Evolutionary conservation across 2,329 filamentous ascomycete genomes (phyloP), one percentile per base, ranked within the genome.

Genomic region (Periconia sp.): DNA sequence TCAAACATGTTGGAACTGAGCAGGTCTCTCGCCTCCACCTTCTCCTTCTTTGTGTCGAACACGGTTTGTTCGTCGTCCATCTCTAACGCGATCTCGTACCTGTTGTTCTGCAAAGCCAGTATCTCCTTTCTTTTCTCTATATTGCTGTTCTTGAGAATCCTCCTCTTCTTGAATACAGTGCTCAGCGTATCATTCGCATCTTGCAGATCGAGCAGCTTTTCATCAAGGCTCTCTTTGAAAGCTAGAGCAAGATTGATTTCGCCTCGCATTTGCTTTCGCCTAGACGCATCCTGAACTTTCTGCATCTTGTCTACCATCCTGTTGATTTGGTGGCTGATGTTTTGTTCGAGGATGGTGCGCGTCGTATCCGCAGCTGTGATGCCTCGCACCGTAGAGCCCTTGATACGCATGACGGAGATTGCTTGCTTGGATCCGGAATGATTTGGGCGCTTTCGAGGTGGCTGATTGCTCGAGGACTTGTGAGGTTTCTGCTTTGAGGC

Each of bases 331-430:
- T 74, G 69, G 36, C 77, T 71, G 13, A 80, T 68, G 2, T 73
- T 75, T 46, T 80, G 77, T 43, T 74, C 72, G 40, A 78, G 76
- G 38, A 64, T 77, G 63, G 63, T 80, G 70, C 50, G 73, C 59
- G 80, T 71, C 2, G 80, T 78, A 42, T 81, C 78, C 26, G 77
- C 77, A 1, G 73, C 71, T 40, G 79, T 81, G 42, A 80, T 73
- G 15, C 61, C 61, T 25, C 56, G 58, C 4, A 68, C 56, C 0
- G 55, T 49, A 11, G 59, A 55, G 12, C 61, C 59, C 65, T 73
- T 54, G 66, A 74, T 47, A 68, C 65, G 60, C 71, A 70, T 68
- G 56, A 55, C 56, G 48, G 46, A 63, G 46, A 40, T 69, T 42
- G 39, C 61, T 48, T 58, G 49, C 59, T 61, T 65, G 19, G 52